phyloP scores from a whole-genome alignment of 495 filamentous ascomycete species.

The Extremus antarcticus region DNA sequence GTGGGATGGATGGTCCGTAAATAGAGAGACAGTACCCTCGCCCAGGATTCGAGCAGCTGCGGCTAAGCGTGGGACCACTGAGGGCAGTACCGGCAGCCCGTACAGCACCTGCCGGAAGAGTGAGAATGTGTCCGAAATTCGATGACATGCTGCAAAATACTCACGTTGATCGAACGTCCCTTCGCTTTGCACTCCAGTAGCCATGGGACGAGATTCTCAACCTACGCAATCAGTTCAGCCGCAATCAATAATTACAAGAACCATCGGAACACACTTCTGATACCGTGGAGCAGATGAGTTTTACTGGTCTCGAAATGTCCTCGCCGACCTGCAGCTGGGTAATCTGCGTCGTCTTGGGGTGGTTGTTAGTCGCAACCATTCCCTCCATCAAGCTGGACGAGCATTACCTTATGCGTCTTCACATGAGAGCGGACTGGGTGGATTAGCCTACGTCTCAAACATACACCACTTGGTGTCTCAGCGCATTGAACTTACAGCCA shows the following conservation, averaged over 20 bases:
- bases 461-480: no score
- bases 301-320: conserved; percentile 38
- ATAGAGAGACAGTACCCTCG: conserved; percentile 45
- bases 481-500: no score
- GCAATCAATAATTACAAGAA: no score
- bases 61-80: conserved; percentile 47
- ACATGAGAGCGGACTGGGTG: conserved; percentile 76
- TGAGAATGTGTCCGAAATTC: no score
- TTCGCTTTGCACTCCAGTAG: conserved; percentile 44
- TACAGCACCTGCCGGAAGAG: conserved; percentile 46
- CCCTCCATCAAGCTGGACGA: no score
- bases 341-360: conserved; percentile 54
- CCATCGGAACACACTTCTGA: no score
- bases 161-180: conserved; percentile 47
- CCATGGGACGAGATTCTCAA: conserved; percentile 55
- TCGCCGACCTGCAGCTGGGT: conserved; percentile 63
- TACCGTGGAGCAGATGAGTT: conserved; percentile 68
- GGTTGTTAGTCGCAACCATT: no score
- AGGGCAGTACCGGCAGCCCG: conserved; percentile 59
- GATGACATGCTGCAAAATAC: conserved; percentile 11
- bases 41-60: conserved; percentile 40
- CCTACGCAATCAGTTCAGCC: no score
- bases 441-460: no score
- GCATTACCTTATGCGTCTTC: conserved; percentile 79
- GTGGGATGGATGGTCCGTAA: conserved; percentile 57